Evolutionary conservation across 2,329 filamentous ascomycete genomes (phyloP).

Genomic region (Neophaeococcomyces mojaviensis): DNA sequence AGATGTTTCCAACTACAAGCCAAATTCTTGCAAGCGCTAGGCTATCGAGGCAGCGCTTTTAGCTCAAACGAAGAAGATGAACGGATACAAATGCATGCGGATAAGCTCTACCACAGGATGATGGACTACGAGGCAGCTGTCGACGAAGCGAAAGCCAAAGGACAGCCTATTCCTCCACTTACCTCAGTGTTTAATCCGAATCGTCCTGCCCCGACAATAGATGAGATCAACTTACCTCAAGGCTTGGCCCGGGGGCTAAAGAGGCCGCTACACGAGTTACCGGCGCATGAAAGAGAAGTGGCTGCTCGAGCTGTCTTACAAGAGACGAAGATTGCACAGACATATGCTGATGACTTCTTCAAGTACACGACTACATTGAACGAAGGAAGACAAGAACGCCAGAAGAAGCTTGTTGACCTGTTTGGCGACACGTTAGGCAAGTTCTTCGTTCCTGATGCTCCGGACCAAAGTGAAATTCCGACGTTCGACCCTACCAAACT

Average conservation of each 20-base stretch:
- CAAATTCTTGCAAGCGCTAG: conserved; percentile 82
- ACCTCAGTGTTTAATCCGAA: conserved; percentile 38
- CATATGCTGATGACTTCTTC: conserved; percentile 21
- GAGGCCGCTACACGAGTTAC: conserved; percentile 34
- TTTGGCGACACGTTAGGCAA: conserved; percentile 23
- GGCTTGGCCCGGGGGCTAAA: conserved; percentile 18
- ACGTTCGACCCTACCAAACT: conserved; percentile 17
- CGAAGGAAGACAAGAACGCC: conserved; percentile 19
- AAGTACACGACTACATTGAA: conserved; percentile 21
- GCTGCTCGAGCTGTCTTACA: conserved; percentile 27
- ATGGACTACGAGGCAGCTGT: conserved; percentile 69
- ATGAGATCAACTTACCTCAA: conserved; percentile 20
- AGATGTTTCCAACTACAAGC: conserved; percentile 84
- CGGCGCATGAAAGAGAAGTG: conserved; percentile 40
- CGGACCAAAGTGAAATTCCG: conserved; percentile 19
- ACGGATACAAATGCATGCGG: conserved; percentile 90
- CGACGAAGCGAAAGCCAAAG: conserved; percentile 48
- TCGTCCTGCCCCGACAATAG: conserved; percentile 28
- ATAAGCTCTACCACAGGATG: conserved; percentile 82
- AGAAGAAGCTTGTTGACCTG: conserved; percentile 18
- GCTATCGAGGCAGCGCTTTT: conserved; percentile 58
- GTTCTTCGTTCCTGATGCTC: conserved; percentile 22
- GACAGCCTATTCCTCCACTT: conserved; percentile 35
- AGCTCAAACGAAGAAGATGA: conserved; percentile 67
- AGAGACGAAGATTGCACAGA: conserved; percentile 20